A percentile compares a stretch with the other conserved stretches of the same genome.
phyloP scores from a whole-genome alignment of 257 asterid species.

The Fraxinus cuspidata region DNA sequence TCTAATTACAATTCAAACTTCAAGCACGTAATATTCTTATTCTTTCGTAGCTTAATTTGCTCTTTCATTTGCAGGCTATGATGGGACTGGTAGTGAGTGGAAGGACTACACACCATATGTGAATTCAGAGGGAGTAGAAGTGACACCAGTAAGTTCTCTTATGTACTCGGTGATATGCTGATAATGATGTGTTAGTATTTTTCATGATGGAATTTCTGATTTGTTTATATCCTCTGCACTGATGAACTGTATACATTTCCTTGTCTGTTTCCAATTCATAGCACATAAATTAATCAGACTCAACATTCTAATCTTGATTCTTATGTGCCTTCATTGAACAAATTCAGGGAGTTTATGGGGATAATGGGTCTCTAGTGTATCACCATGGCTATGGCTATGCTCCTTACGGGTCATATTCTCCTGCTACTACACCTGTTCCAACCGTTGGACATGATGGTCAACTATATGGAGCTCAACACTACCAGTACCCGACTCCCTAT shows the following conservation, averaged over 20 bases:
- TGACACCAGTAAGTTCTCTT: not conserved
- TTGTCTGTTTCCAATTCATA: not conserved
- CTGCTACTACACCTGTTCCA: constrained; percentile 64
- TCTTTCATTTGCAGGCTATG: not conserved
- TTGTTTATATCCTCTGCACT: not conserved
- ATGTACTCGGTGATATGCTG: not conserved
- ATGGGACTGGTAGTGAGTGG: constrained; percentile 5
- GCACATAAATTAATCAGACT: not conserved
- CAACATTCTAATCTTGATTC: not conserved
- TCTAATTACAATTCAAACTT: not conserved
- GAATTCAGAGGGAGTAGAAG: not conserved
- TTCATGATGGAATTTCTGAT: not conserved
- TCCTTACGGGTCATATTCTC: constrained; percentile 62
- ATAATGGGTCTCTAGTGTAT: constrained; percentile 59
- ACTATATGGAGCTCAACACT: constrained; percentile 71
- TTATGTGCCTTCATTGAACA: not conserved
- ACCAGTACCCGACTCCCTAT: constrained; percentile 65
- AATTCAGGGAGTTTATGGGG: constrained; percentile 66
- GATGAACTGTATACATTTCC: not conserved
- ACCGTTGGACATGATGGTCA: constrained; percentile 70
- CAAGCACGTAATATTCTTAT: not conserved
- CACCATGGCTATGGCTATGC: constrained; percentile 67
- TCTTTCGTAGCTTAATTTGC: not conserved
- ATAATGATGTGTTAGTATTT: not conserved
- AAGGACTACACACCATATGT: not conserved